A percentile compares a stretch with the other conserved stretches of the same genome.
These are phyloP conservation scores for Mesotaenium endlicherianum DNA, from an alignment of 139 green algal genomes.

Conservation along the genomic window DNA sequence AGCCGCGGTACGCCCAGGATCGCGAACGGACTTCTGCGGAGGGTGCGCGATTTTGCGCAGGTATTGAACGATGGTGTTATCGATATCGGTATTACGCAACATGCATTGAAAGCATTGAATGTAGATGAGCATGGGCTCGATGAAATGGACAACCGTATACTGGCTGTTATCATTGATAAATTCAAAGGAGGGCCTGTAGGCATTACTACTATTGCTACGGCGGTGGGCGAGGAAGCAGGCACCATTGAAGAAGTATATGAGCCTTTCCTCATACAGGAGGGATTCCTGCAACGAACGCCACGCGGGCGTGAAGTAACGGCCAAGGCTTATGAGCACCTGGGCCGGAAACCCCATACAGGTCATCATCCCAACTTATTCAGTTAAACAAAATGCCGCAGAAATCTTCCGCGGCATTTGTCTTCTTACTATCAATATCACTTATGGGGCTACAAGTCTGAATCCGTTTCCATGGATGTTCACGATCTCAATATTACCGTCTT, in stretches of 20 bases:
- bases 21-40: not conserved
- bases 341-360: no score
- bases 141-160: not conserved
- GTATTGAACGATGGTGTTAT: not conserved
- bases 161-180: not conserved
- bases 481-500: not conserved
- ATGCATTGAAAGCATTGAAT: not conserved
- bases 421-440: no score
- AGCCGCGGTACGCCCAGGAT: not conserved
- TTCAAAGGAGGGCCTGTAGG: not conserved
- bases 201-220: not conserved
- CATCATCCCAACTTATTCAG: no score
- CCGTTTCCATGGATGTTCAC: not conserved
- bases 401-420: no score
- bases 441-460: no score
- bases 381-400: no score
- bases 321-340: no score
- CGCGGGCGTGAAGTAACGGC: no score
- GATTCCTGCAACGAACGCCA: no score
- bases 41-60: not conserved
- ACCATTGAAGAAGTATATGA: no score
- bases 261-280: no score
- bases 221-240: not conserved
- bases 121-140: not conserved
- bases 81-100: not conserved